Conservation (phyloP, 2,329 filamentous ascomycete genomes). For the Sordariomycetes sp. region DNA sequence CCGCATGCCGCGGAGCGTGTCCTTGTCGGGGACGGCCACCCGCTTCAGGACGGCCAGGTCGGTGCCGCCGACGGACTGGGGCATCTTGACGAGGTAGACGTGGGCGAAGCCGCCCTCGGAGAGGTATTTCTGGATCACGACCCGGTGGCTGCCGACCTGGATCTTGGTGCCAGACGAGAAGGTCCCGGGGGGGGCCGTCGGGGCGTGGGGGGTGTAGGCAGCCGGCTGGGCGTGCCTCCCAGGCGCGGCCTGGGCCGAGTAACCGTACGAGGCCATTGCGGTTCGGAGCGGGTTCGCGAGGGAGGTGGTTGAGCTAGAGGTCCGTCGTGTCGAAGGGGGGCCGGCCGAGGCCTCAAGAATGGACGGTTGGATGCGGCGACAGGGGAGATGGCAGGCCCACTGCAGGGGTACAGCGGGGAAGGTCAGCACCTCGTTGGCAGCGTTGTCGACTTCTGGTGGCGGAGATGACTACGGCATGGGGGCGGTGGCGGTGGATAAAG, state of each 20-base stretch:
- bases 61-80: slow-evolving; percentile 64
- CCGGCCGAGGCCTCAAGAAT: background rate
- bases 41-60: slow-evolving; percentile 83
- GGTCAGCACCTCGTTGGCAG: background rate
- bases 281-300: background rate
- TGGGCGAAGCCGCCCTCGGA: slow-evolving; percentile 98
- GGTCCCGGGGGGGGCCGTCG: slow-evolving; percentile 61
- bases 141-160: slow-evolving; percentile 83
- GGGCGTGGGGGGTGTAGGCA: slow-evolving; percentile 30
- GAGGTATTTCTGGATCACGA: slow-evolving; percentile 92
- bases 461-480: slow-evolving; percentile 3
- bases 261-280: slow-evolving; percentile 28
- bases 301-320: background rate
- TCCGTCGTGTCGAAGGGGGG: background rate
- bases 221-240: slow-evolving; percentile 23
- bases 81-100: slow-evolving; percentile 89
- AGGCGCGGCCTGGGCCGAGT: slow-evolving; percentile 19
- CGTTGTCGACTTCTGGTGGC: background rate
- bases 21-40: slow-evolving; percentile 93
- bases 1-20: slow-evolving; percentile 88
- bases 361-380: background rate
- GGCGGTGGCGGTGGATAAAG: background rate
- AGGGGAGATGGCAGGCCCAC: background rate
- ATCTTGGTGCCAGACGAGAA: slow-evolving; percentile 94
- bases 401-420: background rate